A percentile compares a stretch with the other conserved stretches of the same genome.
Conservation (phyloP, 164 flowering plant genomes). For the Santalum album region DNA sequence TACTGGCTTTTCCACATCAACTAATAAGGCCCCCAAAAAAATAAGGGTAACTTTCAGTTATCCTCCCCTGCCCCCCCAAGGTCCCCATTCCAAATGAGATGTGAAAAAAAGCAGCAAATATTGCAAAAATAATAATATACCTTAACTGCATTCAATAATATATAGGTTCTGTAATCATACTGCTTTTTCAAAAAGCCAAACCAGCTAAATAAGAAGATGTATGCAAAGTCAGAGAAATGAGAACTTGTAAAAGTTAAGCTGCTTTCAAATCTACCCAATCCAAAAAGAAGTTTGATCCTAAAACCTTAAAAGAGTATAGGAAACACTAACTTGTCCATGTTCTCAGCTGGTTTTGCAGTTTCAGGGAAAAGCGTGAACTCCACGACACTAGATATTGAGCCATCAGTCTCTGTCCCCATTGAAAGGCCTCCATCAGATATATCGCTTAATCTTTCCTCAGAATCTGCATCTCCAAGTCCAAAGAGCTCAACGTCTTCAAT, state of each 20-base stretch:
- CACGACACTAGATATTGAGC: conserved; percentile 47
- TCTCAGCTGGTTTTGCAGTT: conserved; percentile 23
- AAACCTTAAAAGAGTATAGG: no score
- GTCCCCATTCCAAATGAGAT: no score
- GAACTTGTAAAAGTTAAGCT: background rate
- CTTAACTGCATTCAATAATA: background rate
- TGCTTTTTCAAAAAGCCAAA: background rate
- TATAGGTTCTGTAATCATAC: background rate
- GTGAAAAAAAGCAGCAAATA: no score
- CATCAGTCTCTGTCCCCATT: conserved; percentile 79
- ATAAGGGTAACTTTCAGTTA: no score
- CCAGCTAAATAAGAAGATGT: background rate
- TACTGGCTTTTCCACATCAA: no score
- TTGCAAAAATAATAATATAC: no score
- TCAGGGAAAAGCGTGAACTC: conserved; percentile 69
- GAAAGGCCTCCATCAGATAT: conserved; percentile 73
- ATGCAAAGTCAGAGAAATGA: background rate
- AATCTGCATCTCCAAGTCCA: conserved; percentile 54
- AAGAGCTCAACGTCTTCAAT: conserved; percentile 50
- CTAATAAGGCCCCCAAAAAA: no score
- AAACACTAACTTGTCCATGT: conserved; percentile 31
- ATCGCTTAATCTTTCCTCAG: conserved; percentile 67
- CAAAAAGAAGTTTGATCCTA: no score
- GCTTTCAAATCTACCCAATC: no score
- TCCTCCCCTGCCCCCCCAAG: no score